These are phyloP conservation scores for Flammula alnicola DNA, from an alignment of 1,284 basidiomycete genomes.

Conservation along the genomic window DNA sequence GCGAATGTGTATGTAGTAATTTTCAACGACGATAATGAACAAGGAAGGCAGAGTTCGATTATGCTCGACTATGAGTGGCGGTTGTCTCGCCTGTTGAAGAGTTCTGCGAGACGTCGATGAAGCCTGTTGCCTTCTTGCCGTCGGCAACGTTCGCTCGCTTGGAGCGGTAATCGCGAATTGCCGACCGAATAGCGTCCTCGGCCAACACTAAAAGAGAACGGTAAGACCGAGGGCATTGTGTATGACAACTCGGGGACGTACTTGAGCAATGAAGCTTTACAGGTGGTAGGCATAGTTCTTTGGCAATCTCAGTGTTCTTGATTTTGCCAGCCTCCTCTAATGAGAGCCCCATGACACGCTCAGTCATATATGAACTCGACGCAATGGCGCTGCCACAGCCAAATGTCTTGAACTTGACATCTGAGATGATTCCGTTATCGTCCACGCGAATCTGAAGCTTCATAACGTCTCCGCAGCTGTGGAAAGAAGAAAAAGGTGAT, in stretches of 20 bases:
- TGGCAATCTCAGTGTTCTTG: conserved; percentile 99
- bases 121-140: conserved; percentile 49
- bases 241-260: conserved; percentile 42
- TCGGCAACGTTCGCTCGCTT: conserved; percentile 68
- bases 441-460: conserved; percentile 99
- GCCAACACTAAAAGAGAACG: conserved; percentile 74
- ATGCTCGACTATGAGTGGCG: conserved; percentile 54
- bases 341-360: conserved; percentile 94
- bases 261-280: conserved; percentile 94
- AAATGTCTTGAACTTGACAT: conserved; percentile 99
- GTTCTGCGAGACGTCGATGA: conserved; percentile 80
- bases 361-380: conserved; percentile 96
- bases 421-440: conserved; percentile 92
- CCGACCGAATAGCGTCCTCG: conserved; percentile 96
- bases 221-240: conserved; percentile 19
- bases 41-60: conserved; percentile 14
- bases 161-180: conserved; percentile 89
- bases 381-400: conserved; percentile 98
- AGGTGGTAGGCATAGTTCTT: conserved; percentile 93
- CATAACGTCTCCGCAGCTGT: conserved; percentile 92
- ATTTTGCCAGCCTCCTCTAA: conserved; percentile 95
- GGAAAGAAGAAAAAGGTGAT: conserved; percentile 16
- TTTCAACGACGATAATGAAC: conserved; percentile 13
- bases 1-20: conserved; percentile 21
- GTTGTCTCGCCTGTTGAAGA: conserved; percentile 69